A percentile compares a stretch with the other conserved stretches of the same genome.
These are phyloP conservation scores for Alternaria triticimaculans DNA, from an alignment of 2,329 filamentous ascomycete genomes.

Conservation along the genomic window DNA sequence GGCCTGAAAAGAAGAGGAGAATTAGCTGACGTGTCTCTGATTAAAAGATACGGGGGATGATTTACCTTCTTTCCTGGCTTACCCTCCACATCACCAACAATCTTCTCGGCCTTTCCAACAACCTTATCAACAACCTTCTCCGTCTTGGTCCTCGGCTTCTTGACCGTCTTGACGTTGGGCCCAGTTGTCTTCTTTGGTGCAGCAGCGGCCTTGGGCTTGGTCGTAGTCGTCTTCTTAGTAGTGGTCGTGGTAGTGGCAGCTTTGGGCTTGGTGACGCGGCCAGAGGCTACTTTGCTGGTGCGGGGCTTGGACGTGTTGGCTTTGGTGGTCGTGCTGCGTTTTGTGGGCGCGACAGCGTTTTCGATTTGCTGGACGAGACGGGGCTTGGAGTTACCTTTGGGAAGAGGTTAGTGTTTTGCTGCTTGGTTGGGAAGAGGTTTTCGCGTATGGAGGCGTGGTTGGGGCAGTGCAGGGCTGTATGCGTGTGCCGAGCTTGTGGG, in stretches of 20 bases:
- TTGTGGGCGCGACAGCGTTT: conserved; percentile 51
- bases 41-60: not conserved
- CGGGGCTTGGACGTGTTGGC: conserved; percentile 45
- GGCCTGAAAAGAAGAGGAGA: conserved; percentile 1
- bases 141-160: conserved; percentile 35
- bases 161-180: conserved; percentile 28
- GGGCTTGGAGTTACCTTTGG: conserved; percentile 52
- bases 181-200: conserved; percentile 9
- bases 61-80: conserved; percentile 42
- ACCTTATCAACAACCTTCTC: conserved; percentile 39
- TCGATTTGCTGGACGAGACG: conserved; percentile 60
- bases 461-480: not conserved
- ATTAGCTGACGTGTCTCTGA: not conserved
- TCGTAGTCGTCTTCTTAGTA: conserved; percentile 13
- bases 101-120: conserved; percentile 30
- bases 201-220: conserved; percentile 7
- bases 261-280: conserved; percentile 42
- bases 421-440: conserved; percentile 35
- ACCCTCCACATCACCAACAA: conserved; percentile 28
- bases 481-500: not conserved
- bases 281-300: conserved; percentile 24
- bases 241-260: conserved; percentile 32
- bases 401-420: not conserved
- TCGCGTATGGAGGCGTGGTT: not conserved
- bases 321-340: conserved; percentile 47